phyloP scores from a whole-genome alignment of 2,329 filamentous ascomycete genomes.

The Tolypocladium ovalisporum region DNA sequence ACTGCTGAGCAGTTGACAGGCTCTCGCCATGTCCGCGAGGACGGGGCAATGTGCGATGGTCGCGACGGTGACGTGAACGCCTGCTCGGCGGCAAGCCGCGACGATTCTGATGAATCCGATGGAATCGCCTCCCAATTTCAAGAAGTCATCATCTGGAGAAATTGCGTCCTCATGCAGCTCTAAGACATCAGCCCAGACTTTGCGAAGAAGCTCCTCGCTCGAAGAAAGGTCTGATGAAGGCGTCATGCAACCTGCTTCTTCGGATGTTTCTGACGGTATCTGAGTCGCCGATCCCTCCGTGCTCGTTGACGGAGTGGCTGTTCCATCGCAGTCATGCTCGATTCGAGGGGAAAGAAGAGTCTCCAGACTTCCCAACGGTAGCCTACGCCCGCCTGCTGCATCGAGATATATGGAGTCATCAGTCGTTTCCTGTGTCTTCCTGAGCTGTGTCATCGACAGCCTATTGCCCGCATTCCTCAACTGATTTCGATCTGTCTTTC shows the following conservation, averaged over 20 bases:
- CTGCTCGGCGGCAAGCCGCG: not conserved
- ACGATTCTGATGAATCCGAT: slow-evolving; percentile 1
- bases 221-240: not conserved
- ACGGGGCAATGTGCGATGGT: not conserved
- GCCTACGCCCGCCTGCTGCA: not conserved
- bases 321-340: not conserved
- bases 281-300: not conserved
- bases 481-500: slow-evolving; percentile 1
- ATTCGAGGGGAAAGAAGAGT: not conserved
- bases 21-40: not conserved
- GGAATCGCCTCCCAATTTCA: slow-evolving; percentile 2
- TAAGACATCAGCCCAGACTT: slow-evolving; percentile 1
- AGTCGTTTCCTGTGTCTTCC: not conserved
- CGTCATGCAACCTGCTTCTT: not conserved
- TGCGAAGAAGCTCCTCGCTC: not conserved
- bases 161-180: not conserved
- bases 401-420: not conserved
- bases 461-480: not conserved
- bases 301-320: not conserved
- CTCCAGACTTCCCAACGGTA: not conserved
- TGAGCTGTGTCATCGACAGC: not conserved
- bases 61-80: not conserved
- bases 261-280: not conserved
- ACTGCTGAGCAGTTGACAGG: not conserved
- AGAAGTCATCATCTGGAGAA: not conserved